Evolutionary conservation across 2,329 filamentous ascomycete genomes (phyloP).

Genomic region (Colletotrichum sp.): DNA sequence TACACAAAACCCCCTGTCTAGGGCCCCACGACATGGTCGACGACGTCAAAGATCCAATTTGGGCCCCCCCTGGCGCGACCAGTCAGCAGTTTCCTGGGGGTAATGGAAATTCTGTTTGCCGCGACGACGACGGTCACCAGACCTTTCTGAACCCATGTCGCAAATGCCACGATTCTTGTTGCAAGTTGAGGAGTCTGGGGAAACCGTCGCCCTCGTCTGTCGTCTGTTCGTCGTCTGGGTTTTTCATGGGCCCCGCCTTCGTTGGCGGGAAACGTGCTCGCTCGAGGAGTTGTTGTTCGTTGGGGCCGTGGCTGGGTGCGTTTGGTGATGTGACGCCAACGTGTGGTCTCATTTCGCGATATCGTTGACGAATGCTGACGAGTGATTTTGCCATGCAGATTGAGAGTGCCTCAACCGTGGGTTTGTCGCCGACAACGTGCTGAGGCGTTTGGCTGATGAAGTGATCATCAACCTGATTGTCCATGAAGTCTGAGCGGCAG

Average conservation of each 20-base stretch:
- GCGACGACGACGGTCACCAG: constrained; percentile 10
- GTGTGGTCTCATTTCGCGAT: not conserved
- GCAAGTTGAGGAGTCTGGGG: not conserved
- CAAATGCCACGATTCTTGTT: constrained; percentile 7
- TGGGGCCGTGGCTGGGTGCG: not conserved
- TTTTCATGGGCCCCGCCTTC: not conserved
- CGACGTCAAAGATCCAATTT: constrained; percentile 11
- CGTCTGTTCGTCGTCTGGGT: not conserved
- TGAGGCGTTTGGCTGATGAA: not conserved
- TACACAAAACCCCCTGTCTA: not conserved
- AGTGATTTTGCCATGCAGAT: not conserved
- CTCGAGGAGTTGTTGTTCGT: not conserved
- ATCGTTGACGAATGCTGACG: not conserved
- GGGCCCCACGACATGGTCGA: not conserved
- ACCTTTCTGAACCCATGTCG: not conserved
- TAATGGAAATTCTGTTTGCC: constrained; percentile 18
- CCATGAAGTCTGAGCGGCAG: not conserved
- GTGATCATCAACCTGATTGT: not conserved
- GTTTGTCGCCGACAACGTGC: not conserved
- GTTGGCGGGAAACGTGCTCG: constrained; percentile 1
- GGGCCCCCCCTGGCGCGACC: not conserved
- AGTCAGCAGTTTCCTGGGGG: constrained; percentile 21
- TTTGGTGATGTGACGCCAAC: not conserved
- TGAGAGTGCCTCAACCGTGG: not conserved
- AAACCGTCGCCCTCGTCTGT: not conserved